phyloP scores from a whole-genome alignment of 495 filamentous ascomycete genomes.

The Clohesyomyces aquaticus region DNA sequence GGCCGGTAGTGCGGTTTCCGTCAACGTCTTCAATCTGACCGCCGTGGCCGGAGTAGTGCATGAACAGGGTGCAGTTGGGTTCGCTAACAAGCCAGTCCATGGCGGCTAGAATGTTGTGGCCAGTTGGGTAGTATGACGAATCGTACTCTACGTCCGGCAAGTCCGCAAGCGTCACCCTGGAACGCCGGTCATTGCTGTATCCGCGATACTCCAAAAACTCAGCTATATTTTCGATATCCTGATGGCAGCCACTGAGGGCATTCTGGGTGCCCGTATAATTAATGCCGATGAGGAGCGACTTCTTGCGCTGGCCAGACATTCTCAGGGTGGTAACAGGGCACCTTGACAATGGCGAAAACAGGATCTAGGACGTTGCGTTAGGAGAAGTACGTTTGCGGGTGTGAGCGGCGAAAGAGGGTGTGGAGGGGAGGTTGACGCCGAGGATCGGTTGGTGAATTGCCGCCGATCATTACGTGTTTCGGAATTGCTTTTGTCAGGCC shows the following conservation, averaged over 20 bases:
- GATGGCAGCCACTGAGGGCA: slow-evolving; percentile 59
- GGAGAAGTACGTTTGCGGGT: too few relatives aligned
- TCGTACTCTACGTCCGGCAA: slow-evolving; percentile 51
- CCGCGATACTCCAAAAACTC: slow-evolving; percentile 43
- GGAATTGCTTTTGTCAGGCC: neutral
- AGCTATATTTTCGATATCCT: slow-evolving; percentile 60
- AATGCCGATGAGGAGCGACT: slow-evolving; percentile 64
- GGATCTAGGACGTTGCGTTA: too few relatives aligned
- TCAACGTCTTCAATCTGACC: slow-evolving; percentile 47
- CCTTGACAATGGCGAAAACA: too few relatives aligned
- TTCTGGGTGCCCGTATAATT: slow-evolving; percentile 61
- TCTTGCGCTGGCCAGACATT: slow-evolving; percentile 45
- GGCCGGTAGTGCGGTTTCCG: slow-evolving; percentile 44
- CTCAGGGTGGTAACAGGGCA: neutral
- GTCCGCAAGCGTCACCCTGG: slow-evolving; percentile 61
- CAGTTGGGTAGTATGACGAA: slow-evolving; percentile 57
- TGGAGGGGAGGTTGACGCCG: neutral
- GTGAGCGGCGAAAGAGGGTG: neutral
- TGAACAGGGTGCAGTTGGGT: slow-evolving; percentile 56
- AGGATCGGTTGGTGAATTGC: neutral
- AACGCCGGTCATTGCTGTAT: slow-evolving; percentile 53
- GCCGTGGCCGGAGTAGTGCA: slow-evolving; percentile 65
- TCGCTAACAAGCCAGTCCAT: slow-evolving; percentile 60
- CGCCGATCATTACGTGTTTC: neutral
- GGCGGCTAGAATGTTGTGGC: slow-evolving; percentile 59